Conservation (phyloP, 2,329 filamentous ascomycete genomes). For the Penicillium sp. region DNA sequence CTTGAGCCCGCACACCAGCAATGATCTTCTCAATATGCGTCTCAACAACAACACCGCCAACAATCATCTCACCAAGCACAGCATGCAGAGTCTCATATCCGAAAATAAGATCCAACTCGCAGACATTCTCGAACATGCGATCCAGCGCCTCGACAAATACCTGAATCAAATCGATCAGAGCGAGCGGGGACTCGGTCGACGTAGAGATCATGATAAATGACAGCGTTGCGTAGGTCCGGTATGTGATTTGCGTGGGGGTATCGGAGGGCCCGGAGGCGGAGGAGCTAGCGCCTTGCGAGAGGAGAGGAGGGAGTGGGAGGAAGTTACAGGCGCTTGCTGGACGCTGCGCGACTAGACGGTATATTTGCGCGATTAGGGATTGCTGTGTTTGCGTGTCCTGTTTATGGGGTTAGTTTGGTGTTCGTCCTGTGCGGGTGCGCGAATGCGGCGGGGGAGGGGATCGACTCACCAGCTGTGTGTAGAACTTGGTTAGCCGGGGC, state of each 20-base stretch:
- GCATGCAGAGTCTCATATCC: constrained; percentile 97
- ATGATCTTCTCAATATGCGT: constrained; percentile 87
- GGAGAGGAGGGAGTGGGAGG: constrained; percentile 70
- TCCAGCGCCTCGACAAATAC: constrained; percentile 97
- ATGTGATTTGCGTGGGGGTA: constrained; percentile 90
- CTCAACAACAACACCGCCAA: constrained; percentile 91
- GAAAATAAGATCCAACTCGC: constrained; percentile 97
- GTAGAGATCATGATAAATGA: constrained; percentile 99
- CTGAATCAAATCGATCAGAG: constrained; percentile 93
- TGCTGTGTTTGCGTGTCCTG: constrained; percentile 98
- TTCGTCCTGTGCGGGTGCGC: not conserved
- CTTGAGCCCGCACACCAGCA: constrained; percentile 66
- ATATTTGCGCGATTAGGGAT: constrained; percentile 94
- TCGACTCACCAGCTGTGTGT: constrained; percentile 78
- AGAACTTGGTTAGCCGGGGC: constrained; percentile 95
- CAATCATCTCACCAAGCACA: constrained; percentile 87
- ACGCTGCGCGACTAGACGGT: constrained; percentile 88
- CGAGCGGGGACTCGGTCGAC: constrained; percentile 90
- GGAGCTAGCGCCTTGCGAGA: constrained; percentile 53
- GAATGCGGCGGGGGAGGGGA: not conserved
- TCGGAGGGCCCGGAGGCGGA: constrained; percentile 67
- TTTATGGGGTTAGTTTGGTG: constrained; percentile 7
- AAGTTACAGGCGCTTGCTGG: constrained; percentile 96
- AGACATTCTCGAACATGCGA: constrained; percentile 95
- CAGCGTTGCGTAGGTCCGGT: constrained; percentile 95